phyloP scores from a whole-genome alignment of 257 asterid genomes.

The Solanum microdontum region DNA sequence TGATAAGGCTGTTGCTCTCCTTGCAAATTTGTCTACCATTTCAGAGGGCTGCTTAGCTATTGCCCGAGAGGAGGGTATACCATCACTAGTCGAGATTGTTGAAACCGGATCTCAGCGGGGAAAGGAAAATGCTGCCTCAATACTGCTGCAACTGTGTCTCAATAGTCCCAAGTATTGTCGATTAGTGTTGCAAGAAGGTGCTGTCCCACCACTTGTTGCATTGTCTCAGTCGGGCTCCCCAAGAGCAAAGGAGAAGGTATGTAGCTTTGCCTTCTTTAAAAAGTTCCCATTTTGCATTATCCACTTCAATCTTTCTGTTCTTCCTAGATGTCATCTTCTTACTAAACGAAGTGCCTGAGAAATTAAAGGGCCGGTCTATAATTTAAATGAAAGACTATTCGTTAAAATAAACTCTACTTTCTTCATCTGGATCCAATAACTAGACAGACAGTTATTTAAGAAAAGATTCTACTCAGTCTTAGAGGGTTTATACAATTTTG shows the following conservation, averaged over 20 bases:
- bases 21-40: constrained; percentile 73
- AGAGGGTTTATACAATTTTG: background rate
- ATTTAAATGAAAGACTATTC: background rate
- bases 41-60: constrained; percentile 81
- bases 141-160: constrained; percentile 72
- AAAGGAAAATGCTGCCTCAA: constrained; percentile 88
- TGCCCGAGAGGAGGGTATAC: constrained; percentile 79
- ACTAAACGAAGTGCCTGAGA: background rate
- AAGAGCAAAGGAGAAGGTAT: constrained; percentile 93
- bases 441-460: background rate
- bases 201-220: constrained; percentile 93
- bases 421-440: background rate
- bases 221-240: constrained; percentile 83
- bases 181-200: constrained; percentile 89
- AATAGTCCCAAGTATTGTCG: constrained; percentile 56
- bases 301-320: background rate
- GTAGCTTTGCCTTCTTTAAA: background rate
- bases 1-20: constrained; percentile 89
- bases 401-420: background rate
- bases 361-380: background rate
- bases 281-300: background rate
- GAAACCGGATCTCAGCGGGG: constrained; percentile 83
- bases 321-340: background rate
- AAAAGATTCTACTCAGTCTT: background rate
- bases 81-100: constrained; percentile 63